Evolutionary conservation across 2,329 filamentous ascomycete genomes (phyloP), one percentile per base, ranked within the genome.

Genomic region (Fusarium sp.): DNA sequence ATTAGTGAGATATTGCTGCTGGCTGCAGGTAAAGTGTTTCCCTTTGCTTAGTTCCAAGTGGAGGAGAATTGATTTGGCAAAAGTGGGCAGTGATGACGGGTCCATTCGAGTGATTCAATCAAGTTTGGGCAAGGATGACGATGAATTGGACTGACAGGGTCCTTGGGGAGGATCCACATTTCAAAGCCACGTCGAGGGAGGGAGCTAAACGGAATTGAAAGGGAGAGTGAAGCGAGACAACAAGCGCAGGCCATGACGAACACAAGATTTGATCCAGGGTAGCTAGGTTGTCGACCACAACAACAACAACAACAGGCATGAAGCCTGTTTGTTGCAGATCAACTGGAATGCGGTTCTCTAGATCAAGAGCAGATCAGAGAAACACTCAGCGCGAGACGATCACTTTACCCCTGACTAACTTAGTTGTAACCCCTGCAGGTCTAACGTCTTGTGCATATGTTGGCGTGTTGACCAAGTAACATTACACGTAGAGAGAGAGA

Each of bases 1-100:
- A 67, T 68, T 35, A 14, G 22, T 6, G 16, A 36, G 35, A 18
- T 44, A 33, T 38, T 68, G 55, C 61, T 71, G 45, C 57, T 73
- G 71, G 45, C 57, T 73, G 71, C 71, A 68, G 58, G 71, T 73
- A 73, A 68, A 73, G 71, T 74, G 62, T 44, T 71, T 70, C 61
- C 56, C 65, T 61, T 61, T 39, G 54, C 53, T 51, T 57, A 57
- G 54, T 24, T 48, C 45, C 65, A 41, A 59, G 67, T 73, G 56
- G 70, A 65, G 65, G 42, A 60, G 53, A 70, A 70, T 54, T 28
- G 20, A 39, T 53, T 53, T 61, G 51, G 48, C 38, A 61, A 68
- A 71, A 73, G 65, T 70, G 61, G 65, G 53, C 30, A 58, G 15
- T 36, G 57, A 73, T 73, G 70, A 73, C 70, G 71, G 67, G 57